Evolutionary conservation across 306 rosid species (phyloP).

Genomic region (Prunus salicina): DNA sequence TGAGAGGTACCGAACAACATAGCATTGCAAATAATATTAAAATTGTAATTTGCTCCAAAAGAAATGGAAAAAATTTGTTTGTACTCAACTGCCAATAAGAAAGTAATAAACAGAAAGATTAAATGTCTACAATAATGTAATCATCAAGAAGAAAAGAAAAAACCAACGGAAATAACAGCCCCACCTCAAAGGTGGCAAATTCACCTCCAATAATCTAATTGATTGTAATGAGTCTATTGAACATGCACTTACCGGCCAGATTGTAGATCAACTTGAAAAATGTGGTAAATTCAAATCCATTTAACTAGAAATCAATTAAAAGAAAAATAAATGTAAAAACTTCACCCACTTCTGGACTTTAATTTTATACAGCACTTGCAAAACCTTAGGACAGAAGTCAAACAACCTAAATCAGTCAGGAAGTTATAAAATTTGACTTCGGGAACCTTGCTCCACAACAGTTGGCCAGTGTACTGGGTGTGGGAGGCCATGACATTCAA

Average conservation of each 20-base stretch:
- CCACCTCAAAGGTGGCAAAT: not conserved
- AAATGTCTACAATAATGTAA: not conserved
- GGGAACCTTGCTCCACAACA: not conserved
- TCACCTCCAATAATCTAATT: not conserved
- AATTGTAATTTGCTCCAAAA: not conserved
- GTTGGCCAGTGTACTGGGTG: not conserved
- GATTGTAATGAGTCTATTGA: not conserved
- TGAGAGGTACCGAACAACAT: not conserved
- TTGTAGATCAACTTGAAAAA: not conserved
- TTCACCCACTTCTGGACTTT: not conserved
- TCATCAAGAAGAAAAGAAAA: not conserved
- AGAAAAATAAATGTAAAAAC: not conserved
- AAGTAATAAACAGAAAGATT: not conserved
- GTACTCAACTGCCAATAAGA: not conserved
- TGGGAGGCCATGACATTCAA: slow-evolving; percentile 7
- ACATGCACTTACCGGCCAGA: not conserved
- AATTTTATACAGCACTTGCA: not conserved
- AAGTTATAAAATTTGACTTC: not conserved
- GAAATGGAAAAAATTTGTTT: not conserved
- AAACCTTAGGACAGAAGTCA: not conserved
- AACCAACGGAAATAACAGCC: not conserved
- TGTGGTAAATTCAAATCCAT: not conserved
- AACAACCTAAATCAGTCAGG: not conserved
- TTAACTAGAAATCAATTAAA: not conserved
- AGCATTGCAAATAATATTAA: not conserved